Evolutionary conservation across 768 basidiomycete species (phyloP), one percentile per base, ranked within the genome.

Genomic region (Boletus huronensis): DNA sequence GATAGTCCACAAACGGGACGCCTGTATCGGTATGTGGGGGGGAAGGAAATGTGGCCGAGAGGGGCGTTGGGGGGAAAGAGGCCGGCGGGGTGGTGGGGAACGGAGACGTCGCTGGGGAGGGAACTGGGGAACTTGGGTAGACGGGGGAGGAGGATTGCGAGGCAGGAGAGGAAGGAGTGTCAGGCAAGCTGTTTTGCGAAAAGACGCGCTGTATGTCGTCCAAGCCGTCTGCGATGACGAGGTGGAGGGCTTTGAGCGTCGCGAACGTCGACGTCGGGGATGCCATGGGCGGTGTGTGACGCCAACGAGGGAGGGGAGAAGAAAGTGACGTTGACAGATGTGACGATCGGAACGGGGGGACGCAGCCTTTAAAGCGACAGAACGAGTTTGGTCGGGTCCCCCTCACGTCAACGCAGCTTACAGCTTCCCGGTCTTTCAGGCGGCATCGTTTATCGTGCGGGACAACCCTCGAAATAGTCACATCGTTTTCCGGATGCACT

Each of bases 121-220:
- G 68, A 38, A 66, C 69, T 8, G 75, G 71, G 13, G 73, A 74
- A 54, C 56, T 53, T 21, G 57, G 49, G 38, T 54, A 60, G 26
- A 57, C 58, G 19, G 61, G 58, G 1, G 61, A 68, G 6, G 64
- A 59, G 25, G 47, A 56, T 6, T 38, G 60, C 0, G 62, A 64
- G 2, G 60, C 42, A 35, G 58, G 58, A 5, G 54, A 53, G 16
- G 55, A 44, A 10, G 58, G 50, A 19, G 69, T 11, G 3, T 59
- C 58, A 1, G 44, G 52, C 3, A 45, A 8, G 11, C 5, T 31
- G 1, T 36, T 50, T 16, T 66, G 65, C 28, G 72, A 66, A 64
- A 84, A 88, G 48, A 86, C 72, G 48, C 72, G 73, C 67, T 88
- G 82, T 16, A 90, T 84, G 60, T 87, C 84, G 69, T 82, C 78